Percentiles rank a stretch among this genome's conserved stretches.
Conservation (phyloP, 768 basidiomycete species). For the Porpolomopsis calyptriformis region DNA sequence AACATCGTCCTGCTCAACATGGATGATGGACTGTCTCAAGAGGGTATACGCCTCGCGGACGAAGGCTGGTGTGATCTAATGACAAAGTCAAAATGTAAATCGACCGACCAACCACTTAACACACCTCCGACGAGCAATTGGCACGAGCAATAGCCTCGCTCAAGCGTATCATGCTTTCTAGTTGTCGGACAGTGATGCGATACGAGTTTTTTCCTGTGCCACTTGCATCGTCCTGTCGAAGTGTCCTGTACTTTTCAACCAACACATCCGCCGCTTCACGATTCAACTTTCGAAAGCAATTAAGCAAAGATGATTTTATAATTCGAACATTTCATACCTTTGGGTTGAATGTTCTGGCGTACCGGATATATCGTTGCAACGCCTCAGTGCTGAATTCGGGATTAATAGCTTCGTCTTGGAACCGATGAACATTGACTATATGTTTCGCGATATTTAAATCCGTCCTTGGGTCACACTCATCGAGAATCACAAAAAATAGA, state of each 20-base stretch:
- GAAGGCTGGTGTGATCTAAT: conserved; percentile 85
- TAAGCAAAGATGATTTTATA: neutral
- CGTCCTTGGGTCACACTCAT: conserved; percentile 89
- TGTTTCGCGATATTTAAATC: conserved; percentile 92
- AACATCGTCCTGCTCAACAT: conserved; percentile 97
- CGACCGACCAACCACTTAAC: conserved; percentile 11
- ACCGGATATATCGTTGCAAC: conserved; percentile 91
- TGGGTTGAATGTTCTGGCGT: conserved; percentile 94
- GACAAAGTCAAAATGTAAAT: neutral
- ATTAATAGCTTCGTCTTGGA: conserved; percentile 86
- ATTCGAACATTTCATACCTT: conserved; percentile 45
- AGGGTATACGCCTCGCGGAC: conserved; percentile 94
- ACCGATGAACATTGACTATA: conserved; percentile 95
- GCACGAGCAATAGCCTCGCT: conserved; percentile 96
- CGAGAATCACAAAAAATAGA: conserved; percentile 94
- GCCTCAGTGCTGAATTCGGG: conserved; percentile 98
- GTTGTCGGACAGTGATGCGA: conserved; percentile 93
- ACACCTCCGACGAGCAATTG: conserved; percentile 87
- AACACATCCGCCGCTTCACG: conserved; percentile 86
- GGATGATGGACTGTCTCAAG: conserved; percentile 94
- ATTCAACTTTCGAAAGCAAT: conserved; percentile 52
- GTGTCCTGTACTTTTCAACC: conserved; percentile 87
- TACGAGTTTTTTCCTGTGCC: conserved; percentile 88
- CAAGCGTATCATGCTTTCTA: conserved; percentile 97
- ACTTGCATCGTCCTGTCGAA: conserved; percentile 86